A percentile compares a stretch with the other conserved stretches of the same genome.
Conservation (phyloP, 768 basidiomycete genomes). For the Auricularia cornea region DNA sequence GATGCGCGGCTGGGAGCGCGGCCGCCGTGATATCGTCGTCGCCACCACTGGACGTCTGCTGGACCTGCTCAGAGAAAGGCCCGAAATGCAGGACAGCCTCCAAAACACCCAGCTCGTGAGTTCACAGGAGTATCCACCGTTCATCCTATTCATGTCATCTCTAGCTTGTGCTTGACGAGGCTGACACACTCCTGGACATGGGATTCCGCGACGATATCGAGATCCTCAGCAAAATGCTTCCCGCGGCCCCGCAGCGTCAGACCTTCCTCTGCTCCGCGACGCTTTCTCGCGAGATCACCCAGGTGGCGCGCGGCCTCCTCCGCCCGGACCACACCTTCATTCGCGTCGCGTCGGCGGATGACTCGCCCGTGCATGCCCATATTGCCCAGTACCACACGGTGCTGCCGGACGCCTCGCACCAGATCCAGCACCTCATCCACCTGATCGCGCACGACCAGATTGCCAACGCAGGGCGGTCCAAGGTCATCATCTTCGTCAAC, state of each 20-base stretch:
- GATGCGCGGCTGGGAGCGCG: conserved; percentile 54
- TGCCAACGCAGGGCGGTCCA: conserved; percentile 51
- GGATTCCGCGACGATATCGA: conserved; percentile 86
- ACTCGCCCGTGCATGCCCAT: conserved; percentile 59
- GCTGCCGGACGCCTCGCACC: conserved; percentile 53
- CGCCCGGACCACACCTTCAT: conserved; percentile 58
- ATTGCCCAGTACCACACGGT: conserved; percentile 80
- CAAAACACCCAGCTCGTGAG: conserved; percentile 51
- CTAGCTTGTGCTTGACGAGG: conserved; percentile 89
- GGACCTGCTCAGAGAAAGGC: conserved; percentile 58
- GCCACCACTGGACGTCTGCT: conserved; percentile 83
- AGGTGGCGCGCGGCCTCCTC: conserved; percentile 56
- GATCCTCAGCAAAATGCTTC: conserved; percentile 56
- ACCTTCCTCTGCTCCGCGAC: conserved; percentile 92
- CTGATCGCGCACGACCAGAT: conserved; percentile 88
- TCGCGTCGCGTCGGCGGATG: conserved; percentile 56
- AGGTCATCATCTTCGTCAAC: conserved; percentile 73
- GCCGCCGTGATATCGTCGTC: conserved; percentile 73
- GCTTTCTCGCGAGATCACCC: conserved; percentile 60
- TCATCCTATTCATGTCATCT: conserved; percentile 1
- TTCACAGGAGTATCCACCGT: conserved; percentile 6
- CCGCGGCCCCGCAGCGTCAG: conserved; percentile 58
- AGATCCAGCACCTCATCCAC: conserved; percentile 70
- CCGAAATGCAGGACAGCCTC: conserved; percentile 45
- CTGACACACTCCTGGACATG: conserved; percentile 85